Evolutionary conservation across 345 rosid species (phyloP), one percentile per base, ranked within the genome.

Genomic region (Salix purpurea): DNA sequence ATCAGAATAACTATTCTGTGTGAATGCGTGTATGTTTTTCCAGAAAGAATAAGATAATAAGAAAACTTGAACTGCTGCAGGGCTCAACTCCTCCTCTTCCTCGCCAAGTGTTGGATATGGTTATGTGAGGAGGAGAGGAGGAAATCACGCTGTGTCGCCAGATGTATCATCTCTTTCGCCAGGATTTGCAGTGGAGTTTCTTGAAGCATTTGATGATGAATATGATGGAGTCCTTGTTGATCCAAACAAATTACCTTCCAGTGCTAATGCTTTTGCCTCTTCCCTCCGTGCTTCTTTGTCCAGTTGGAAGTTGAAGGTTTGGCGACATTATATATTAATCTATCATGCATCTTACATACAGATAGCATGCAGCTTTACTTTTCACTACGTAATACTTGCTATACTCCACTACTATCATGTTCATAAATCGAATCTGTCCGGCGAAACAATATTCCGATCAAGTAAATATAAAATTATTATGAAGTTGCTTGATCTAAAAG

Each of bases 171-270:
- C 83, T 6, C 8, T n/a, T 19, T 52, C 3, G 4, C 81, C 78
- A 13, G 69, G 70, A 71, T 48, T 80, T 32, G 39, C 40, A 26
- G 69, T 72, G 36, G 87, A 87, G 23, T 66, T 80, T 71, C 89
- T 89, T 23, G 77, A 75, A 44, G 88, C 86, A 26, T 70, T 69
- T 69, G 87, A 89, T 23, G 91, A 88, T 73, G 85, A 86, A 73
- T 89, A 86, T 5, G 84, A 76, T n/a, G 90, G 91, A 19, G 67
- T 85, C 50, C 54, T 85, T 69, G 62, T 88, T 24, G 76, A 89
- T 61, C 84, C 88, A 2, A 24, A 39, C 36, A 46, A 76, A 56
- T 73, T 86, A 65, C 88, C 91, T 37, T 58, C 77, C 0, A 81
- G 82, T 11, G 81, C 87, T 26, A 79, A 88, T 69, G 87, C 84